phyloP scores from a whole-genome alignment of 345 rosid genomes.

The Gossypium herbaceum region DNA sequence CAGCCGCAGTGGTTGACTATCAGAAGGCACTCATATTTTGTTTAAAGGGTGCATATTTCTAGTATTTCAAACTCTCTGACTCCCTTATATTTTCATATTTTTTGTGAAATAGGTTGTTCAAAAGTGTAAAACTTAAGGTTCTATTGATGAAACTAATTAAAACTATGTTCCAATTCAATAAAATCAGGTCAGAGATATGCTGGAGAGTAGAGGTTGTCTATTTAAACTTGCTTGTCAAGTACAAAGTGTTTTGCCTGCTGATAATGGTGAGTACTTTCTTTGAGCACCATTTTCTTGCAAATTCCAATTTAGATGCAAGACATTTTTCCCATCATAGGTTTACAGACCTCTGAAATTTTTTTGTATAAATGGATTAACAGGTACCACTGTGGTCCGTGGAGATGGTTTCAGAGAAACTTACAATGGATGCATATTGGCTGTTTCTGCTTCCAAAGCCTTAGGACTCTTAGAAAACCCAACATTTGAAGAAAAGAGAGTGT shows the following conservation, averaged over 20 bases:
- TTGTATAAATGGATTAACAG: constrained; percentile 22
- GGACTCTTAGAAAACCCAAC: constrained; percentile 55
- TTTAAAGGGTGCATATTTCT: constrained; percentile 46
- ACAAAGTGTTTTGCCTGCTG: neutral
- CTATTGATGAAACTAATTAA: neutral
- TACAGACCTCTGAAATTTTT: neutral
- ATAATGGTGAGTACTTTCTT: constrained; percentile 32
- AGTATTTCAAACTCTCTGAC: neutral
- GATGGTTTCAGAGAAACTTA: constrained; percentile 49
- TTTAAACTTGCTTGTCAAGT: constrained; percentile 12
- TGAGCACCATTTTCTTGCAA: neutral
- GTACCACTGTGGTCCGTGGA: constrained; percentile 37
- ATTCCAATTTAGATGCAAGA: neutral
- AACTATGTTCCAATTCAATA: neutral
- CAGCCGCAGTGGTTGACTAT: constrained; percentile 92
- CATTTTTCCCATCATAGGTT: neutral
- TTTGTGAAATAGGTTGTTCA: neutral
- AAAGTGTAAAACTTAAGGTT: neutral
- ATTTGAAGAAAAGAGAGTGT: constrained; percentile 64
- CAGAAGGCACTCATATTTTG: constrained; percentile 58
- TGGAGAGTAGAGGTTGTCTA: neutral
- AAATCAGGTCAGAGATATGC: constrained; percentile 1
- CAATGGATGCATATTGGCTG: constrained; percentile 50
- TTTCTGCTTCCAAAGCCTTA: constrained; percentile 73
- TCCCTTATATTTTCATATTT: neutral